A percentile compares a stretch with the other conserved stretches of the same genome.
phyloP scores from a whole-genome alignment of 2,329 filamentous ascomycete genomes.

The Phialophora expanda region DNA sequence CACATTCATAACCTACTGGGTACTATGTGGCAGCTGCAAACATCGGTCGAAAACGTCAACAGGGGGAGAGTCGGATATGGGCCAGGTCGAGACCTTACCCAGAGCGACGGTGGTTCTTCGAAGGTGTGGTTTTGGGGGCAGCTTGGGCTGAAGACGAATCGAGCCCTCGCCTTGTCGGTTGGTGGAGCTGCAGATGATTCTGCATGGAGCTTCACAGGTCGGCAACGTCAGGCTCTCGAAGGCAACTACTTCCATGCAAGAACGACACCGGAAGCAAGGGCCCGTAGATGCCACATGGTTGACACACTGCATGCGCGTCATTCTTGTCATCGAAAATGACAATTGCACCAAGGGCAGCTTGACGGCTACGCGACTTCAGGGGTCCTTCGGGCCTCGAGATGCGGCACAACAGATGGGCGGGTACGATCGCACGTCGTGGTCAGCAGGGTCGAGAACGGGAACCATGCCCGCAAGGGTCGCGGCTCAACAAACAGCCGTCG shows the following conservation, averaged over 20 bases:
- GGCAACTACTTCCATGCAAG: neutral
- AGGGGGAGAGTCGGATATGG: neutral
- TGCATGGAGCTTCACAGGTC: neutral
- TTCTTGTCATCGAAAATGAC: constrained; percentile 3
- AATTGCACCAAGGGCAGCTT: neutral
- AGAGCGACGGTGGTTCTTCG: neutral
- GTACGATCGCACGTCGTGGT: neutral
- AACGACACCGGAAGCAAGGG: neutral
- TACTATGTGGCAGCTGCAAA: neutral
- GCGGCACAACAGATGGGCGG: neutral
- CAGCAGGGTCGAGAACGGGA: neutral
- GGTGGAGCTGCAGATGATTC: neutral
- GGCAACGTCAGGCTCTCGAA: neutral
- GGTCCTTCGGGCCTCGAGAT: neutral
- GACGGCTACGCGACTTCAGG: neutral
- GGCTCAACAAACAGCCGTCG: neutral
- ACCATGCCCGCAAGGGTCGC: neutral
- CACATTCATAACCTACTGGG: neutral
- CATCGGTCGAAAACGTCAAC: neutral
- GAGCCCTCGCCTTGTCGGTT: neutral
- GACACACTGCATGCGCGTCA: neutral
- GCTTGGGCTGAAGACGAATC: neutral
- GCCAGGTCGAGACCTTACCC: neutral
- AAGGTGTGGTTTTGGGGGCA: neutral
- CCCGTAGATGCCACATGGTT: neutral